phyloP scores from a whole-genome alignment of 768 basidiomycete species.

The Dioszegia aurantiaca region DNA sequence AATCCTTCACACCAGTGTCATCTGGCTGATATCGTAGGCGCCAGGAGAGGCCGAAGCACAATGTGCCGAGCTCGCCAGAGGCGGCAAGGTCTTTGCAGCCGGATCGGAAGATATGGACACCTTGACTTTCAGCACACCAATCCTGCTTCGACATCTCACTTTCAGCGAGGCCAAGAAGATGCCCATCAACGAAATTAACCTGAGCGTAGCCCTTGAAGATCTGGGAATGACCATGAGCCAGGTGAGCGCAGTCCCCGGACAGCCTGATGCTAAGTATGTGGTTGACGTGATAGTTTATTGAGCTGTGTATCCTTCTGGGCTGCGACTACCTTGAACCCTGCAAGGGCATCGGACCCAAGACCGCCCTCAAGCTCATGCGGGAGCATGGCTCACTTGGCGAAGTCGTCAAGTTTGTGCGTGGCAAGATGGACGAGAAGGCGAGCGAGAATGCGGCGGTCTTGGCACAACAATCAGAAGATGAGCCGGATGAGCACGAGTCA shows the following conservation, averaged over 20 bases:
- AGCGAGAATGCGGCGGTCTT: conserved; percentile 42
- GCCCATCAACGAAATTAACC: conserved; percentile 87
- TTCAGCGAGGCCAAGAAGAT: conserved; percentile 97
- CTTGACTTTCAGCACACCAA: conserved; percentile 87
- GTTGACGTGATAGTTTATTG: conserved; percentile 70
- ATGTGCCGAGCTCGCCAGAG: conserved; percentile 95
- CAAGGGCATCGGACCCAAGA: conserved; percentile 92
- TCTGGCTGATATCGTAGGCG: conserved; percentile 60
- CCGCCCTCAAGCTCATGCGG: conserved; percentile 83
- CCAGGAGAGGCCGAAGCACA: conserved; percentile 99
- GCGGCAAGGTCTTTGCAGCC: conserved; percentile 94
- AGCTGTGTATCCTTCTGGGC: conserved; percentile 91
- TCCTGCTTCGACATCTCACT: conserved; percentile 90
- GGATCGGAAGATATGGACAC: conserved; percentile 99
- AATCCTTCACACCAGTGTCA: background rate
- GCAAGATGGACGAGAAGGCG: conserved; percentile 60
- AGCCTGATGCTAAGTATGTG: background rate
- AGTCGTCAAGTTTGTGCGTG: conserved; percentile 73
- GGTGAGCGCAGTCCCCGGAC: conserved; percentile 55
- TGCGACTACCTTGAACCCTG: conserved; percentile 99
- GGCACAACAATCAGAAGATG: conserved; percentile 31
- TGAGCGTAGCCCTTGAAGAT: conserved; percentile 77
- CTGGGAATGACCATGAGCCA: conserved; percentile 89
- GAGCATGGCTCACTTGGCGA: conserved; percentile 71
- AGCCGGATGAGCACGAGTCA: conserved; percentile 33